These are phyloP conservation scores for Xylaria bambusicola DNA, from an alignment of 495 filamentous ascomycete species.

Conservation along the genomic window DNA sequence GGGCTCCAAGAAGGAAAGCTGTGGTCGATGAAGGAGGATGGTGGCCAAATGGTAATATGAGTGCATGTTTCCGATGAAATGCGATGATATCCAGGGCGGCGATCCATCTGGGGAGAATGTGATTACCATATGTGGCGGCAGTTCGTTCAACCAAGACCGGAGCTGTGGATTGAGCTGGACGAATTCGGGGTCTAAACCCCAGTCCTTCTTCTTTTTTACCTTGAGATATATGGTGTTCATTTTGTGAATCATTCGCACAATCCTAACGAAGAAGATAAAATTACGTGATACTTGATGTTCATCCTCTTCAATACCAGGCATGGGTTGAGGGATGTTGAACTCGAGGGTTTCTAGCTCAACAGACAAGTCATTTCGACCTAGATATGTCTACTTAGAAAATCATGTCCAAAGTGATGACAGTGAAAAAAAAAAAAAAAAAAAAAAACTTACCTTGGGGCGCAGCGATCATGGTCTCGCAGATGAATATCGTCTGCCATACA, in stretches of 20 bases:
- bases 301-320: conserved; percentile 69
- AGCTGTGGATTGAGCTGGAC: conserved; percentile 74
- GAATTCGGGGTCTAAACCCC: conserved; percentile 86
- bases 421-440: too few species aligned
- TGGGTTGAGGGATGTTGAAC: conserved; percentile 63
- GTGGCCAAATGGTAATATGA: conserved; percentile 87
- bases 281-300: conserved; percentile 80
- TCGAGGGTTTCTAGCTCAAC: conserved; percentile 78
- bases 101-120: conserved; percentile 77
- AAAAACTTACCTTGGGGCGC: conserved; percentile 82
- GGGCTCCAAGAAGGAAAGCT: conserved; percentile 75
- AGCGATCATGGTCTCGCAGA: conserved; percentile 90
- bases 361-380: conserved; percentile 81
- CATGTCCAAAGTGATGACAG: not conserved
- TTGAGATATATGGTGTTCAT: conserved; percentile 75
- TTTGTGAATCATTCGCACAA: conserved; percentile 75
- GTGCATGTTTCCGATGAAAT: conserved; percentile 91
- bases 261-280: conserved; percentile 75
- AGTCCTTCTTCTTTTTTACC: conserved; percentile 82
- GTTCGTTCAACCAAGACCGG: conserved; percentile 69
- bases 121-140: conserved; percentile 79
- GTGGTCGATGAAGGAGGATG: conserved; percentile 87
- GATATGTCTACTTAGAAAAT: conserved; percentile 30
- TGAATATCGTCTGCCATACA: conserved; percentile 88
- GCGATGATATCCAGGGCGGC: conserved; percentile 82